Conservation (phyloP, 176 grass and related monocot species). For the Aechmea fasciata region DNA sequence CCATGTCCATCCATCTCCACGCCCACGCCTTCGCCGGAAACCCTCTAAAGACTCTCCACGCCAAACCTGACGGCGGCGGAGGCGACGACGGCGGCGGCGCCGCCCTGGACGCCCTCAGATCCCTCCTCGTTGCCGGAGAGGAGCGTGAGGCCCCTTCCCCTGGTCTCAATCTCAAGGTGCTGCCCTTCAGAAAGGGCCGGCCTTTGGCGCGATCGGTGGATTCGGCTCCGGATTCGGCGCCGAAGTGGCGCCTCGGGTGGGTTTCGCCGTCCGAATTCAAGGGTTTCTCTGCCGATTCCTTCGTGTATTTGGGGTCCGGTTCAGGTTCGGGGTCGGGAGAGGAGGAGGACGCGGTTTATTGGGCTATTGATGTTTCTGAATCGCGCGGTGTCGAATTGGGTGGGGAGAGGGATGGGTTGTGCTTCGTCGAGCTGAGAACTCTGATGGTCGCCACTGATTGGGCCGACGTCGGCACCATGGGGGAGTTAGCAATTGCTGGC, state of each 20-base stretch:
- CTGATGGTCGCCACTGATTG: conserved; percentile 90
- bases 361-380: conserved; percentile 57
- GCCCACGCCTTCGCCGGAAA: conserved; percentile 73
- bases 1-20: conserved; percentile 66
- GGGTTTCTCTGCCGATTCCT: conserved; percentile 24
- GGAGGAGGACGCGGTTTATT: conserved; percentile 31
- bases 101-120: conserved; percentile 38
- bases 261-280: conserved; percentile 38
- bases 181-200: conserved; percentile 66
- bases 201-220: conserved; percentile 50
- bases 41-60: conserved; percentile 43
- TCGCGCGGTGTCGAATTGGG: conserved; percentile 12
- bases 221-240: background rate
- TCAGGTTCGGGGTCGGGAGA: conserved; percentile 26
- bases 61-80: conserved; percentile 9
- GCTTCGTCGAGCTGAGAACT: conserved; percentile 75
- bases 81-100: conserved; percentile 8
- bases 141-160: conserved; percentile 7
- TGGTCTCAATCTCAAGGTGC: conserved; percentile 30
- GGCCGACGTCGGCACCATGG: conserved; percentile 52
- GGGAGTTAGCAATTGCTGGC: conserved; percentile 67
- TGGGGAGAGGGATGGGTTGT: conserved; percentile 33
- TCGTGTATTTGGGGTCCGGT: conserved; percentile 69
- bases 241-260: conserved; percentile 59
- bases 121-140: conserved; percentile 29